Evolutionary conservation across 2,329 filamentous ascomycete genomes (phyloP).

Genomic region (Fusarium sp.): DNA sequence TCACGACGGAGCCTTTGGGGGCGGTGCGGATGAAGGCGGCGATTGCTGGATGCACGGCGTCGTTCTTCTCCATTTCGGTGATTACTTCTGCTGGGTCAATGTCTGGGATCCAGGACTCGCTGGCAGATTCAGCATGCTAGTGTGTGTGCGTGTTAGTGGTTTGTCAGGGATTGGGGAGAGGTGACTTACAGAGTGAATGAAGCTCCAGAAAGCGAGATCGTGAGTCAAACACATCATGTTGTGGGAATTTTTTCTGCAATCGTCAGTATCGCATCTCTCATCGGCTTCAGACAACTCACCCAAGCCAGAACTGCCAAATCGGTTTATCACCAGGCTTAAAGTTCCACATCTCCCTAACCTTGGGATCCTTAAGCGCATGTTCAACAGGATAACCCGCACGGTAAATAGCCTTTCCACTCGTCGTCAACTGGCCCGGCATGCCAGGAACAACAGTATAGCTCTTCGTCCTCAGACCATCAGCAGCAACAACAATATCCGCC

Average conservation of each 20-base stretch:
- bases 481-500: conserved; percentile 21
- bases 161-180: rapidly evolving
- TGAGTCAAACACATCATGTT: conserved; percentile 21
- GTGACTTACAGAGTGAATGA: conserved; percentile 19
- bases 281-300: neutral
- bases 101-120: conserved; percentile 25
- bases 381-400: conserved; percentile 22
- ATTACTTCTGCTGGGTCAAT: conserved; percentile 25
- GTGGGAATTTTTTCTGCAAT: conserved; percentile 15
- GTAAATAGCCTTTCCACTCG: conserved; percentile 26
- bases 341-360: conserved; percentile 27
- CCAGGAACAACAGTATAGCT: conserved; percentile 19
- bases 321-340: conserved; percentile 17
- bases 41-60: conserved; percentile 16
- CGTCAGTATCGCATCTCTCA: neutral
- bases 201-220: conserved; percentile 28
- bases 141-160: rapidly evolving
- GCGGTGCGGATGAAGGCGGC: conserved; percentile 25
- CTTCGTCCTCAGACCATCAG: conserved; percentile 20
- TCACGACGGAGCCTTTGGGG: conserved; percentile 26
- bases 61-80: conserved; percentile 26
- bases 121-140: conserved; percentile 24
- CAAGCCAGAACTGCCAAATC: conserved; percentile 29
- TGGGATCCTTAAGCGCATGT: conserved; percentile 17
- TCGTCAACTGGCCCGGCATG: conserved; percentile 9